Base-by-base conservation (phyloP, 2,329 filamentous ascomycete species). In the Helminthosporium solani region DNA sequence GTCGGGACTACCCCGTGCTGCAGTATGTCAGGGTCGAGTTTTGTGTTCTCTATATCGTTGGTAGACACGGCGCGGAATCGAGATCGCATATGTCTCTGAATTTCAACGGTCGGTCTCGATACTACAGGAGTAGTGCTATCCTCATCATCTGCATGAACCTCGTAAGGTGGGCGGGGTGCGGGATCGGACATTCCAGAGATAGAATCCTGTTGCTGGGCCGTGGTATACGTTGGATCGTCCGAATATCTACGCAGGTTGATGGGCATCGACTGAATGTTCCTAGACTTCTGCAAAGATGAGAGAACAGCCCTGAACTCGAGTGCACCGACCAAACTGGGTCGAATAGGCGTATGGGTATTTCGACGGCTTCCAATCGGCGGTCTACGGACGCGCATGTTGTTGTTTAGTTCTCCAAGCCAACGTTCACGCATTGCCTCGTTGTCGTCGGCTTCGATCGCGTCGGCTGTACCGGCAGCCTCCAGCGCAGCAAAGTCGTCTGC, bases 271-370 rank as follows among this genome's bases (percentile, higher is more conserved):
- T 85, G 83, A 20, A 88, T 81, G 53, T 89, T 94, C 61, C 88
- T 83, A 45, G 90, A 88, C 54, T 85, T 87, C 60, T 95, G 85
- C 46, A 99, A 73, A 2, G 90, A 90, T n/a, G 88, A 86, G 36
- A 99, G 75, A 2, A 96, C 86, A 2, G 92, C 92, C 58, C 91
- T 82, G 60, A 99, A 99, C 70, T 99, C 94, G 46, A 99, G 76
- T 7, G 89, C 94, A 34, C 94, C 94, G 3, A 99, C 86, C 37
- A 99, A 75, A 74, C 94, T 97, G 1, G 94, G 92, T 34, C 94
- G 81, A 52, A 99, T 96, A 0, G 90, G 87, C 6, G 85, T 92
- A 50, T 91, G 80, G 2, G 89, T 83, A 37, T 79, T 90, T 54
- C 85, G 86, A 55, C 86, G 83, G 52, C 84, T 80, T 35, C 78